A percentile compares a stretch with the other conserved stretches of the same genome.
phyloP scores from a whole-genome alignment of 2,329 filamentous ascomycete species.

The Cyanodermella asteris region DNA sequence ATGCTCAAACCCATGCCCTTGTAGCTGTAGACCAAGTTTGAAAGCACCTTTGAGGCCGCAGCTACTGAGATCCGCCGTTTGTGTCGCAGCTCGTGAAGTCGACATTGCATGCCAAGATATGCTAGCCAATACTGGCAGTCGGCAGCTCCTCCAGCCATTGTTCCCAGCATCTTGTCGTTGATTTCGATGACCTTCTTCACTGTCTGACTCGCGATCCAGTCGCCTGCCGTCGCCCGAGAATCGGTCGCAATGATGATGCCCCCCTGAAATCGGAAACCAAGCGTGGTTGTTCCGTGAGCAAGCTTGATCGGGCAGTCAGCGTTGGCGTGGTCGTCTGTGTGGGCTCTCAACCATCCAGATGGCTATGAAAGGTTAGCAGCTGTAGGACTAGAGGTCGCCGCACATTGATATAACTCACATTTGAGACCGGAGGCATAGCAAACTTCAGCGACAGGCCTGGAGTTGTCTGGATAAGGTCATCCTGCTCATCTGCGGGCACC shows the following conservation, averaged over 20 bases:
- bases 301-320: slow-evolving; percentile 97
- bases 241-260: slow-evolving; percentile 97
- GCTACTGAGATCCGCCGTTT: slow-evolving; percentile 97
- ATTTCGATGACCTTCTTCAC: slow-evolving; percentile 99
- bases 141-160: slow-evolving; percentile 95
- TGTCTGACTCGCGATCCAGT: slow-evolving; percentile 98
- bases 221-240: slow-evolving; percentile 86
- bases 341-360: slow-evolving; percentile 83
- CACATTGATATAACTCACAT: slow-evolving; percentile 35
- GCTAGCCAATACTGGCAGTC: slow-evolving; percentile 99
- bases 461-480: slow-evolving; percentile 47
- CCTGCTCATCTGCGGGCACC: slow-evolving; percentile 48
- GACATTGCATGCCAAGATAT: slow-evolving; percentile 97
- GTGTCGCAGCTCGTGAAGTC: slow-evolving; percentile 95
- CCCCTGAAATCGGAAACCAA: slow-evolving; percentile 93
- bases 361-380: slow-evolving; percentile 30
- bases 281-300: slow-evolving; percentile 91
- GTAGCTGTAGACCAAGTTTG: slow-evolving; percentile 95
- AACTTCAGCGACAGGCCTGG: slow-evolving; percentile 79
- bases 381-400: slow-evolving; percentile 4
- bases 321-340: slow-evolving; percentile 93
- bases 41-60: slow-evolving; percentile 92
- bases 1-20: slow-evolving; percentile 98
- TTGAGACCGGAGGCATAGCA: slow-evolving; percentile 76
- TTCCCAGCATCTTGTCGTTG: slow-evolving; percentile 81